Evolutionary conservation across 305 asterid genomes (phyloP), one percentile per base, ranked within the genome.

Genomic region (Fraxinus platypoda): DNA sequence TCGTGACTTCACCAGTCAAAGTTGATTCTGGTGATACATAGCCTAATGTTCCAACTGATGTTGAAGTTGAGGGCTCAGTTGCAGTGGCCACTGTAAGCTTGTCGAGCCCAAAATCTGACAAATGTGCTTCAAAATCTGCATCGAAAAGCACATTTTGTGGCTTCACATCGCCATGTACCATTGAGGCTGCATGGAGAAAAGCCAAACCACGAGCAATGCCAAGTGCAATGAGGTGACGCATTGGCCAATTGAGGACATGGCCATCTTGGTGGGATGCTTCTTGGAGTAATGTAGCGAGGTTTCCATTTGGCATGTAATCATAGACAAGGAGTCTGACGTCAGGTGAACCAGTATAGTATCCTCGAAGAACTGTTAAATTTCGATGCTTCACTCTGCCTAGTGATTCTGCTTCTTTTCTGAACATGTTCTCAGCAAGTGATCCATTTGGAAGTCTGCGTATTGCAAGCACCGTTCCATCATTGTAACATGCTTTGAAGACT

Each of bases 231-330:
- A 92, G 90, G 83, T 92, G 97, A 62, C 97, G 89, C 97, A 92
- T 92, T 25, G 97, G 97, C 95, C 97, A 92, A 66, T 92, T 92
- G 28, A 92, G 89, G 12, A 92, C 94, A 74, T 92, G 97, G 35
- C 97, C 97, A 37, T 92, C 97, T 81, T 92, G 97, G 85, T 92
- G 97, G 6, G 93, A 88, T 3, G 97, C 95, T 84, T 92, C 97
- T 85, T 91, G 97, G 7, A 92, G 92, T 59, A 92, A 77, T 1
- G 94, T 91, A 9, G 91, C 92, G 0, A 92, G 90, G 78, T 91
- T 92, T 62, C 97, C 95, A 15, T 92, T 92, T 4, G 97, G 97
- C 97, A 92, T 91, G 94, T 92, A 92, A 38, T 92, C 97, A 28
- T 85, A 89, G 64, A 88, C 89, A 3, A 92, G 97, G 37, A 92